Evolutionary conservation across 148 eudicot species (phyloP).

Genomic region (Rhododendron ferrugineum): DNA sequence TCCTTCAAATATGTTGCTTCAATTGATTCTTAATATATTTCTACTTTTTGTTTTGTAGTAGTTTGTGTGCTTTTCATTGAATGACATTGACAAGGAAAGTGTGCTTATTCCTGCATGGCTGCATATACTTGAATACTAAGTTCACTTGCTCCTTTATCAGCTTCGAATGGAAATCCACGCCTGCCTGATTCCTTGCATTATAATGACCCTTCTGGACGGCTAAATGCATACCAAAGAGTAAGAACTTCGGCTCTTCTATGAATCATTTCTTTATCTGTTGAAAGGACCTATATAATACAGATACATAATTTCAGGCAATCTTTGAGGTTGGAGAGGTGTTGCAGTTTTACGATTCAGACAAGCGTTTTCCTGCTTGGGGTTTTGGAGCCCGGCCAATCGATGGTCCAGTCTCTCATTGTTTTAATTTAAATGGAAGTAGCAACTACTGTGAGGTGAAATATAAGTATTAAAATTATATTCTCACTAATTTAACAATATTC

Average conservation of each 20-base stretch:
- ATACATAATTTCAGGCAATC: conserved; percentile 59
- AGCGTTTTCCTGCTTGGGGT: conserved; percentile 94
- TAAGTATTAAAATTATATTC: neutral
- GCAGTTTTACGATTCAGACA: conserved; percentile 93
- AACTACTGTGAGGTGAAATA: conserved; percentile 70
- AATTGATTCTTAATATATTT: neutral
- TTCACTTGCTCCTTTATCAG: conserved; percentile 38
- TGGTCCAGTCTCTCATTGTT: conserved; percentile 98
- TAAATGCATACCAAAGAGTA: conserved; percentile 96
- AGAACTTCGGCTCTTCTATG: conserved; percentile 14
- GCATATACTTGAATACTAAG: conserved; percentile 11
- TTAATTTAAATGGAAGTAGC: conserved; percentile 94
- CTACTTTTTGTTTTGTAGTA: neutral
- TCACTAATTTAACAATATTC: neutral
- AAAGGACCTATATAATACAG: conserved; percentile 7
- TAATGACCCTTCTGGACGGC: conserved; percentile 96
- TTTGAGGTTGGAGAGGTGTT: conserved; percentile 82
- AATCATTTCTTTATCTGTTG: neutral
- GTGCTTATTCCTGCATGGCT: neutral
- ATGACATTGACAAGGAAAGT: neutral
- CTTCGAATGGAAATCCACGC: conserved; percentile 99
- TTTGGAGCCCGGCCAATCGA: conserved; percentile 99
- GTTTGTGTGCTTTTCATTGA: neutral
- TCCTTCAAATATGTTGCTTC: neutral
- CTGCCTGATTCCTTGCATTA: conserved; percentile 96